Base-by-base conservation (phyloP, 2,329 filamentous ascomycete genomes). In the Fusarium chuoi region DNA sequence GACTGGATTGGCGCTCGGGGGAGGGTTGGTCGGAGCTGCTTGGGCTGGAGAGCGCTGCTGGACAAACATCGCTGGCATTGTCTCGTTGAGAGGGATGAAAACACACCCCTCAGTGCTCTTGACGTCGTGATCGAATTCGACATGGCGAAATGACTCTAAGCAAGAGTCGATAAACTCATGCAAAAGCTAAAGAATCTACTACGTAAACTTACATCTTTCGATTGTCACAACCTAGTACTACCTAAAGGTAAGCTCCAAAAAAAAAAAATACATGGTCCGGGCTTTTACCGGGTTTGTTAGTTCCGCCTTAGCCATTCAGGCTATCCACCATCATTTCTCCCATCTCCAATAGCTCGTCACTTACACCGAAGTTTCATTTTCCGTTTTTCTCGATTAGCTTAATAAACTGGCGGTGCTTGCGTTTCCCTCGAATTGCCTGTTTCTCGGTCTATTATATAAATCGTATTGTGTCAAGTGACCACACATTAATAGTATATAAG, bases 41-140 rank as follows among this genome's bases (percentile, higher is more conserved):
- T 82, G 36, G 82, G 76, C 65, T 80, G 82, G 52, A 81, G 65
- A 48, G 79, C 78, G 71, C 74, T 76, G 78, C 78, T 78, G 45
- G 84, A 83, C 68, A 87, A 81, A 75, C 84, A 85, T 60, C 85
- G 83, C 51, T 82, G 81, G 73, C 84, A 86, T 79, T 84, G 82
- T 64, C 79, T 81, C 30, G 79, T 67, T 4, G 81, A 70, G 39
- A 79, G 69, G 42, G 79, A 80, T 26, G 79, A 68, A 10, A 84
- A 65, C 22, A 80, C 75, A 63, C 81, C 80, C 62, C 81, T 74
- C 13, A 85, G 70, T 62, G 81, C 78, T 72, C 80, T 83, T 41
- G 83, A 81, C 14, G 82, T 77, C 41, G 80, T 76, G 42, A 81
- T 69, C 51, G 81, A 74, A 62, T 82, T 82, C 65, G 84, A 82